phyloP scores from a whole-genome alignment of 2,329 filamentous ascomycete genomes.

The Pestalotiopsis sp. region DNA sequence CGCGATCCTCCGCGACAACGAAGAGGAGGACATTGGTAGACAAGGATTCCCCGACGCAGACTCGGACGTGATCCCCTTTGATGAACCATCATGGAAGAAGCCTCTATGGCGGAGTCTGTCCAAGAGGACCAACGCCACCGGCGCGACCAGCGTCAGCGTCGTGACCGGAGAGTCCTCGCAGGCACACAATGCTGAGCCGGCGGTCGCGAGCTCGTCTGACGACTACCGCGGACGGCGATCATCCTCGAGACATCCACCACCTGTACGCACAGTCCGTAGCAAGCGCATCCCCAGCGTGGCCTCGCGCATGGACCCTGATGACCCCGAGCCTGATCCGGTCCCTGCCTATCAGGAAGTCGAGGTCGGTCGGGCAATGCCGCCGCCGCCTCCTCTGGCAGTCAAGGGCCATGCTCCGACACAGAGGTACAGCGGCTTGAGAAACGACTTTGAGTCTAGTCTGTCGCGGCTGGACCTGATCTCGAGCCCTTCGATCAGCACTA shows the following conservation, averaged over 20 bases:
- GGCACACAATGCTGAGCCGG: not conserved
- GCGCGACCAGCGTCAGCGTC: not conserved
- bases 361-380: not conserved
- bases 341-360: not conserved
- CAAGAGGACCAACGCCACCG: constrained; percentile 1
- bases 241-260: not conserved
- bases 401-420: not conserved
- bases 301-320: constrained; percentile 2
- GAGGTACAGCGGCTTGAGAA: not conserved
- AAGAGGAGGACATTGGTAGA: not conserved
- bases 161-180: not conserved
- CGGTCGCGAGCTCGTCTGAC: not conserved
- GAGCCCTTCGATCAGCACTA: not conserved
- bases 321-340: not conserved
- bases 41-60: not conserved
- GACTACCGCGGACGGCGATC: not conserved
- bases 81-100: not conserved
- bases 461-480: not conserved
- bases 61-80: not conserved
- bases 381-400: not conserved
- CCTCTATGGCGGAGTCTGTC: constrained; percentile 3
- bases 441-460: not conserved
- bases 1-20: not conserved
- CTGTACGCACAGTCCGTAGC: not conserved
- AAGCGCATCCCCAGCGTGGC: constrained; percentile 4